Evolutionary conservation across 306 rosid species (phyloP).

Genomic region (Acacia melanoxylon): DNA sequence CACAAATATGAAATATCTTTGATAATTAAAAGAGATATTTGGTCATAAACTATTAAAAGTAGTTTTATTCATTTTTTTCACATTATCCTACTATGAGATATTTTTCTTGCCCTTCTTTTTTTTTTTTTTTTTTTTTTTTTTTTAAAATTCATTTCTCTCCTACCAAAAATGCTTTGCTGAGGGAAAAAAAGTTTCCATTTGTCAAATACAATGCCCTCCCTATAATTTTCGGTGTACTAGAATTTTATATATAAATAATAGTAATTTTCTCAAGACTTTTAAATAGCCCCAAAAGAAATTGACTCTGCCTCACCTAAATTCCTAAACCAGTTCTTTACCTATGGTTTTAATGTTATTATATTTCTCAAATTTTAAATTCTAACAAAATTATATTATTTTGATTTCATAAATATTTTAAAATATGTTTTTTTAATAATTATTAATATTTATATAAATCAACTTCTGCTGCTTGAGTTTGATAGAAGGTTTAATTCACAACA

Average conservation of each 20-base stretch:
- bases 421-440: neutral
- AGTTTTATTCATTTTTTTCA: neutral
- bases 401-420: neutral
- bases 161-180: neutral
- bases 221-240: neutral
- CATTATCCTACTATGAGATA: neutral
- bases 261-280: neutral
- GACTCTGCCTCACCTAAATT: neutral
- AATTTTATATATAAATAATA: too few species aligned
- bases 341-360: neutral
- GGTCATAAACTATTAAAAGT: neutral
- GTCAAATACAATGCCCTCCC: neutral
- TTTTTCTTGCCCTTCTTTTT: neutral
- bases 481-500: neutral
- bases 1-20: neutral
- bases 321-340: neutral
- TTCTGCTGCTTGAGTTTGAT: neutral
- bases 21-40: neutral
- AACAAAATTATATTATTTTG: neutral
- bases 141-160: neutral
- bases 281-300: neutral
- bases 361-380: neutral
- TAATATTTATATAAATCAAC: neutral
- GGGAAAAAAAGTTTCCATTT: neutral
- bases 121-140: neutral